These are phyloP conservation scores for Saccharomyces mikatae DNA, from an alignment of 805 yeast species.

Conservation along the genomic window DNA sequence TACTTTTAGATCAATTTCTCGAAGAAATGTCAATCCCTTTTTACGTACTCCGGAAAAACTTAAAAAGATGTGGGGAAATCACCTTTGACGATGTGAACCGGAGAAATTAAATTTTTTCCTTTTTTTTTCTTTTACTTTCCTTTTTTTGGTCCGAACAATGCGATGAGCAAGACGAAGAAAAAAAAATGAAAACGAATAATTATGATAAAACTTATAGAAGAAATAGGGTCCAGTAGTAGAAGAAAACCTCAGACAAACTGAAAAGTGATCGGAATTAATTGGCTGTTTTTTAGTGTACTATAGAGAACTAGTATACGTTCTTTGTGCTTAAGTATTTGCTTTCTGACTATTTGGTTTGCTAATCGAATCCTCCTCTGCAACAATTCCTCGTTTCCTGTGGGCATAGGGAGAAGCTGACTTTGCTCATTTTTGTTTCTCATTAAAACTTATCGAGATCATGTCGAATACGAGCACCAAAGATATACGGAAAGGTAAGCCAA, in stretches of 20 bases:
- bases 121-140: not conserved
- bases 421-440: not conserved
- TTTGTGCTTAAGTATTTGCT: not conserved
- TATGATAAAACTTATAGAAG: not conserved
- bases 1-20: not conserved
- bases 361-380: not conserved
- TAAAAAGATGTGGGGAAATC: not conserved
- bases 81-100: not conserved
- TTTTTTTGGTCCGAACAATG: not conserved
- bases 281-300: not conserved
- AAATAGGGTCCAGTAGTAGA: not conserved
- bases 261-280: not conserved
- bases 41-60: not conserved
- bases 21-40: not conserved
- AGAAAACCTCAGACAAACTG: not conserved
- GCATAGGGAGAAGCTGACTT: not conserved
- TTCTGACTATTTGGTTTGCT: not conserved
- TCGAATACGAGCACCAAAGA: not conserved
- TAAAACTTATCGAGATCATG: not conserved
- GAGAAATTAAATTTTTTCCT: not conserved
- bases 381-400: not conserved
- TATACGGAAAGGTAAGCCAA: constrained; percentile 11
- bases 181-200: not conserved
- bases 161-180: not conserved
- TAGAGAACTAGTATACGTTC: not conserved